phyloP scores from a whole-genome alignment of 73 alveolate species.

The Symbiodinium pilosum region DNA sequence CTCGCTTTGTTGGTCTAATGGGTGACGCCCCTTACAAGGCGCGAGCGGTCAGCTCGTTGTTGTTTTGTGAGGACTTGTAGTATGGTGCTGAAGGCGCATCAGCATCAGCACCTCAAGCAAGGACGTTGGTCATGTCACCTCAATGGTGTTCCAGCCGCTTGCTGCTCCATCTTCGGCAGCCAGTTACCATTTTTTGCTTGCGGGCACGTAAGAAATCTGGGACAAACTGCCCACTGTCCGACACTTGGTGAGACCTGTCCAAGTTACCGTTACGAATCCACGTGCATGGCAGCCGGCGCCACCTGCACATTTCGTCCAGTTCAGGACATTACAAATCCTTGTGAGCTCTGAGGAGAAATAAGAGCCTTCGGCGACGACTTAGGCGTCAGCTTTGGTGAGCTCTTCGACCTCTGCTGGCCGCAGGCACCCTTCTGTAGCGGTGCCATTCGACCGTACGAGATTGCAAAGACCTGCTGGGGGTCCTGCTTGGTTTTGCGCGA shows the following conservation, averaged over 20 bases:
- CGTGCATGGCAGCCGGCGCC: constrained; percentile 52
- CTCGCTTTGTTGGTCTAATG: too few relatives aligned
- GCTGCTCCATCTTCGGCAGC: not conserved
- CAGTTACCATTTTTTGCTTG: too few relatives aligned
- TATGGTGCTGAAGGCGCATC: constrained; percentile 72
- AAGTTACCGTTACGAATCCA: constrained; percentile 20
- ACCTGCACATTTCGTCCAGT: constrained; percentile 4
- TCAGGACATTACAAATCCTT: too few relatives aligned
- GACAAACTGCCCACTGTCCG: not conserved
- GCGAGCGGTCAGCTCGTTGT: constrained; percentile 45
- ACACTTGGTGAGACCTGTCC: not conserved
- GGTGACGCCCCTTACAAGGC: not conserved
- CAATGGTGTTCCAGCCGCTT: too few relatives aligned
- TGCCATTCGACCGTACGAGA: too few relatives aligned
- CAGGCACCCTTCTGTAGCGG: too few relatives aligned
- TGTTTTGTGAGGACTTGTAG: constrained; percentile 54
- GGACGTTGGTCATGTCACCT: too few relatives aligned
- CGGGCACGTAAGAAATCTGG: not conserved
- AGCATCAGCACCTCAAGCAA: constrained; percentile 77
- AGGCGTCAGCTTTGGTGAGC: constrained; percentile 66
- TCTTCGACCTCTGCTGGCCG: not conserved
- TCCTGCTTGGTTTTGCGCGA: constrained; percentile 50
- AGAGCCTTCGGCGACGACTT: constrained; percentile 62
- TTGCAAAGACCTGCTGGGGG: not conserved
- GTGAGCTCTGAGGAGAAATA: too few relatives aligned